Conservation (phyloP, 495 filamentous ascomycete genomes). For the Cladorrhinum samala region DNA sequence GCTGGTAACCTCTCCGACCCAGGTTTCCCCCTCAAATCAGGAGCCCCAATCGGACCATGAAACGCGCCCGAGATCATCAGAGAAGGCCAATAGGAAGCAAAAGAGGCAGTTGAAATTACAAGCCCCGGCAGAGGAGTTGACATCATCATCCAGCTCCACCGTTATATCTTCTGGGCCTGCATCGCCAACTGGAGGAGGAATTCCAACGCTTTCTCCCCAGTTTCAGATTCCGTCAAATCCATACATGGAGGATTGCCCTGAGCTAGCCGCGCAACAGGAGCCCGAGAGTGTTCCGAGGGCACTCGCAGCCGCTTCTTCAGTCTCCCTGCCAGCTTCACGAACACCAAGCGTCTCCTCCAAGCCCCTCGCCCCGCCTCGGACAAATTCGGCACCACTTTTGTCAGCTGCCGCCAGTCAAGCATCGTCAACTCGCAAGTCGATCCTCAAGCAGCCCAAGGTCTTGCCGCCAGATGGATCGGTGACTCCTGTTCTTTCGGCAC, state of each 20-base stretch:
- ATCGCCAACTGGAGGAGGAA: not conserved
- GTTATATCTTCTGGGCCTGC: not conserved
- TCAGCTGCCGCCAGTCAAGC: not conserved
- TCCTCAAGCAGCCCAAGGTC: constrained; percentile 24
- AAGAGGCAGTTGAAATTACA: not conserved
- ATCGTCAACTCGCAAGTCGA: constrained; percentile 16
- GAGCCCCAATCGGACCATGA: not conserved
- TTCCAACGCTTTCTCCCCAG: not conserved
- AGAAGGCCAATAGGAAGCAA: not conserved
- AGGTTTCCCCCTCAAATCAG: not conserved
- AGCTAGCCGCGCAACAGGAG: not conserved
- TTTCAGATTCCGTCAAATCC: constrained; percentile 8
- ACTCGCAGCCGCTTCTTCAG: not conserved
- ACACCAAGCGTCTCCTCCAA: not conserved
- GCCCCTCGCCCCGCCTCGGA: constrained; percentile 6
- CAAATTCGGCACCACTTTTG: constrained; percentile 5
- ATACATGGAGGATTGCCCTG: constrained; percentile 7
- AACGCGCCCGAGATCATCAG: not conserved
- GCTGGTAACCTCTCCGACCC: not conserved
- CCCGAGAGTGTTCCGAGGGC: not conserved
- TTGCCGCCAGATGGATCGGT: constrained; percentile 8
- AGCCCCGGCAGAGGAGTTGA: not conserved
- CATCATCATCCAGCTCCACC: not conserved
- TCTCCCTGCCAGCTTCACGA: constrained; percentile 5
- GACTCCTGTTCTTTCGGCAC: constrained; percentile 15